Evolutionary conservation across 1,284 basidiomycete genomes (phyloP).

Genomic region (Violaceomyces palustris): DNA sequence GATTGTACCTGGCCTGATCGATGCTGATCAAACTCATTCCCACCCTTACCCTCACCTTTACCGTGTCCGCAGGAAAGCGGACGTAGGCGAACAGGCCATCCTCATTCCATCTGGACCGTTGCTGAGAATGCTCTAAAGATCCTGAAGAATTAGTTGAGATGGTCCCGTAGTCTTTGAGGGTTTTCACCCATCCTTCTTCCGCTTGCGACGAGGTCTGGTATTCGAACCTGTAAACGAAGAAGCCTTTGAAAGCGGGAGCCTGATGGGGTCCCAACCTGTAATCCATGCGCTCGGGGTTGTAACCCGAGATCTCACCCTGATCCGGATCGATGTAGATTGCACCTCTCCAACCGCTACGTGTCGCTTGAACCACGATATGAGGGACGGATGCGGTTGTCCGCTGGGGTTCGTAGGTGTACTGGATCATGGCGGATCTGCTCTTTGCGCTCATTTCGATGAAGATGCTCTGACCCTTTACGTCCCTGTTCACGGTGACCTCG

Average conservation of each 20-base stretch:
- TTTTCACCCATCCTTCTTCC: no score
- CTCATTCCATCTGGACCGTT: conserved; percentile 53
- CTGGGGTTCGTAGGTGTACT: conserved; percentile 46
- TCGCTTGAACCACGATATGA: conserved; percentile 67
- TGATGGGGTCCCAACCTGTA: conserved; percentile 52
- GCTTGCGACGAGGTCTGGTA: conserved; percentile 16
- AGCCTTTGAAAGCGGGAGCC: conserved; percentile 61
- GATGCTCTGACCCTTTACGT: no score
- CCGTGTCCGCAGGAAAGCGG: conserved; percentile 56
- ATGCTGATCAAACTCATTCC: conserved; percentile 74
- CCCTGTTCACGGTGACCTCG: conserved; percentile 61
- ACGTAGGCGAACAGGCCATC: conserved; percentile 62
- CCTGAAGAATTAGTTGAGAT: background rate
- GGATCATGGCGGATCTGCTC: conserved; percentile 71
- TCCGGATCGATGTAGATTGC: conserved; percentile 58
- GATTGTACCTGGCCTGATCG: conserved; percentile 69
- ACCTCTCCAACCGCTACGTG: conserved; percentile 64
- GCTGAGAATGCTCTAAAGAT: no score
- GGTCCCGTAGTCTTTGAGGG: conserved; percentile 61
- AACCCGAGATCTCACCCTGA: conserved; percentile 63
- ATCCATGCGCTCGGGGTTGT: conserved; percentile 65
- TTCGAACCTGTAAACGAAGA: conserved; percentile 72
- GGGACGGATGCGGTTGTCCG: conserved; percentile 53
- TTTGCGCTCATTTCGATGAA: conserved; percentile 64
- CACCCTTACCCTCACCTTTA: conserved; percentile 62